Conservation (phyloP, 148 eudicot genomes). For the Pharnaceum exiguum region DNA sequence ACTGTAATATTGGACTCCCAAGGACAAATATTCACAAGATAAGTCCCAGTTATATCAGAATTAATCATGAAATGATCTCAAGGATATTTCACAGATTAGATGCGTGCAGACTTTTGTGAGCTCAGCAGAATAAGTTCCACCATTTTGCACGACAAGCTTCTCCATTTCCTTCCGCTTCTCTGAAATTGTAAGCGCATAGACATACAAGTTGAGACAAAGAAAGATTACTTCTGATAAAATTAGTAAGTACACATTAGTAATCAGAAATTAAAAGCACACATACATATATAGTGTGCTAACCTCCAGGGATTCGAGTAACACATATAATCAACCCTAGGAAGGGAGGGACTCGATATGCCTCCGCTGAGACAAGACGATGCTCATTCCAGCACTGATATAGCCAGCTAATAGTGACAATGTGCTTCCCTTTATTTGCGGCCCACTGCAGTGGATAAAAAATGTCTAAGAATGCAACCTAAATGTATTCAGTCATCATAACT, state of each 20-base stretch:
- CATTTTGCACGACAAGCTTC: constrained; percentile 74
- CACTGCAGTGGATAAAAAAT: constrained; percentile 48
- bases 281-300: constrained; percentile 29
- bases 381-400: constrained; percentile 95
- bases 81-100: constrained; percentile 97
- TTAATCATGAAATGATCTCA: neutral
- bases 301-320: constrained; percentile 79
- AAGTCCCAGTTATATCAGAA: neutral
- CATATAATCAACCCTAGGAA: constrained; percentile 80
- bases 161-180: constrained; percentile 91
- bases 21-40: too few species aligned
- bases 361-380: constrained; percentile 91
- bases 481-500: neutral
- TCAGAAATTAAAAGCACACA: neutral
- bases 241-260: neutral
- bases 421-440: constrained; percentile 75
- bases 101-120: constrained; percentile 84
- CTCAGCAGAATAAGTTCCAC: constrained; percentile 96
- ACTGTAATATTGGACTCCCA: too few species aligned
- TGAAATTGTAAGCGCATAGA: constrained; percentile 15
- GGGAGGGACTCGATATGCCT: constrained; percentile 76
- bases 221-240: neutral
- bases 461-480: neutral
- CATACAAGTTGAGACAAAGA: neutral
- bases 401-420: constrained; percentile 79